A percentile compares a stretch with the other conserved stretches of the same genome.
Conservation (phyloP, 768 basidiomycete species). For the Collybia sp. region DNA sequence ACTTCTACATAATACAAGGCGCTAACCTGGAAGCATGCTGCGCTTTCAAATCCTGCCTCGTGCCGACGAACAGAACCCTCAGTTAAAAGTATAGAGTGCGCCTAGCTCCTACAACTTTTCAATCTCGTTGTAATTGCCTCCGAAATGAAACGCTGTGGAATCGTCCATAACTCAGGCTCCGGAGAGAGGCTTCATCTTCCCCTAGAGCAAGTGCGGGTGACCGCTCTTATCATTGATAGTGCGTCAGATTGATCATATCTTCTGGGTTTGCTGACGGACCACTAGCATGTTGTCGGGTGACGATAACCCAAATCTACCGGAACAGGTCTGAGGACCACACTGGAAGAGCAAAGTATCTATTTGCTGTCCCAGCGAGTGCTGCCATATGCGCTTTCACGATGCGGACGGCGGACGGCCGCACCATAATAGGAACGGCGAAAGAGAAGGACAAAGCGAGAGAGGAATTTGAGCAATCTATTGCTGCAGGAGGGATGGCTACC, state of each 20-base stretch:
- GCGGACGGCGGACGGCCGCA: slow-evolving; percentile 34
- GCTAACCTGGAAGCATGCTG: no score
- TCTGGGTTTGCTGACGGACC: neutral
- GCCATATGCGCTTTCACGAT: slow-evolving; percentile 54
- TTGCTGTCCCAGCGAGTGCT: slow-evolving; percentile 52
- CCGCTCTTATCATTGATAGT: slow-evolving; percentile 41
- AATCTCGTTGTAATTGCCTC: no score
- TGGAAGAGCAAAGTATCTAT: slow-evolving; percentile 45
- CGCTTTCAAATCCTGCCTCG: no score
- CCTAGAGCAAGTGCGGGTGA: slow-evolving; percentile 36
- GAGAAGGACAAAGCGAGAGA: slow-evolving; percentile 39
- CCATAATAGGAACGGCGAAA: slow-evolving; percentile 40
- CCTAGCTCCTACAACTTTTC: neutral
- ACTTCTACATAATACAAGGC: no score
- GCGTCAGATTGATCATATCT: slow-evolving; percentile 1
- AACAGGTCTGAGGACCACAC: slow-evolving; percentile 34
- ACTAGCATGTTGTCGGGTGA: slow-evolving; percentile 17
- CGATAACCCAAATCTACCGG: slow-evolving; percentile 33
- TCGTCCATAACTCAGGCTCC: slow-evolving; percentile 7
- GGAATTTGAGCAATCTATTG: slow-evolving; percentile 34
- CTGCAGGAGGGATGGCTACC: slow-evolving; percentile 34
- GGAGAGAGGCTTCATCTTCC: slow-evolving; percentile 20
- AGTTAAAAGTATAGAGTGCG: neutral
- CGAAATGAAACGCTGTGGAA: slow-evolving; percentile 13
- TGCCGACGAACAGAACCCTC: neutral